Base-by-base conservation (phyloP, 1,284 basidiomycete species). In the Coriolopsis trogii region DNA sequence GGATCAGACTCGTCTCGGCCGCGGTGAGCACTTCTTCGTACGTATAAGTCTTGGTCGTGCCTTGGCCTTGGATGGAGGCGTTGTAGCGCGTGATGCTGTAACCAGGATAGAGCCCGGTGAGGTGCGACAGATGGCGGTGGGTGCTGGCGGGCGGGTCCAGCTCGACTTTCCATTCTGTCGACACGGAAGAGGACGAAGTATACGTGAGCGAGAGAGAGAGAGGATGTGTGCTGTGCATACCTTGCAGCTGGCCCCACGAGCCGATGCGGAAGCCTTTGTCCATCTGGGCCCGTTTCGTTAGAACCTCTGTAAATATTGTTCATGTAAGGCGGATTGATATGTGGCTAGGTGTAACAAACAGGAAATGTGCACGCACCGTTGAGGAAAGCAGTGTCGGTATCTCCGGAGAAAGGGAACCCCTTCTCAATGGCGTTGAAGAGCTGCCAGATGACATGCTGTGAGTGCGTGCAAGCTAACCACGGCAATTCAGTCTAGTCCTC, bases 111-210 rank as follows among this genome's bases (percentile, higher is more conserved):
- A 90, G 73, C 6, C 87, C 88, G 56, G 89, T 77, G 42, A 90
- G 73, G 58, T 89, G 88, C 16, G 85, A 89, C 12, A 90, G 73
- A 62, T 90, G 87, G 20, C 88, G 83, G 63, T 90, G 87, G 9
- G 78, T 83, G 65, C 90, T 86, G 2, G 69, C 76, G 1, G 74
- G 77, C 0, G 68, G 72, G 66, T 89, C 87, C 65, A 82, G 78
- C 54, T 89, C 88, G 18, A 88, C 69, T 66, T 90, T 90, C 88
- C 88, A 90, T 69, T 90, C 88, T 88, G 52, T n/a, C 30, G 2
- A 23, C 10, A 30, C 21, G 18, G 9, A 6, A 39, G 20, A n/a
- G 26, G 45, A 30, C 30, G 25, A 15, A 46, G 16, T 9, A 15
- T 28, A 40, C 23, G 23, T 12, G 23, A 13, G 25, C 4, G 13